Percentiles rank a stretch among this genome's conserved stretches.
These are phyloP conservation scores for Volutella citrinella DNA, from an alignment of 2,329 filamentous ascomycete species.

Conservation along the genomic window DNA sequence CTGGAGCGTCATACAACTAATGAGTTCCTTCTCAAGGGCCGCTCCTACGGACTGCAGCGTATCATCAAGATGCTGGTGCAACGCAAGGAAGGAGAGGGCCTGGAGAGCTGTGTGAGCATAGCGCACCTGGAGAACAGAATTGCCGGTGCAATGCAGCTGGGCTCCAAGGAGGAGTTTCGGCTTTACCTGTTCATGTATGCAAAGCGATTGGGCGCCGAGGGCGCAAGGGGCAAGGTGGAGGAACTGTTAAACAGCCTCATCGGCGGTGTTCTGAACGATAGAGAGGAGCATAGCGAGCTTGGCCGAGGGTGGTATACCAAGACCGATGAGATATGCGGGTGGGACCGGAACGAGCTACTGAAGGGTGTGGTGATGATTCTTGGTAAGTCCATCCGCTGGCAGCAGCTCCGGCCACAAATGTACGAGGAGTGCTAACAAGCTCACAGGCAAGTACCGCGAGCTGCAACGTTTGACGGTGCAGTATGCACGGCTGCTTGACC, in stretches of 20 bases:
- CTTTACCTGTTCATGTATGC: slow-evolving; percentile 98
- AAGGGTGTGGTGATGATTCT: slow-evolving; percentile 91
- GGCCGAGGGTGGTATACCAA: slow-evolving; percentile 62
- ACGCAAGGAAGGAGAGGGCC: slow-evolving; percentile 85
- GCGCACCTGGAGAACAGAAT: slow-evolving; percentile 94
- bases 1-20: slow-evolving; percentile 93
- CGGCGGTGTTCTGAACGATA: slow-evolving; percentile 66
- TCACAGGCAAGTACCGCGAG: slow-evolving; percentile 85
- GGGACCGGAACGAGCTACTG: slow-evolving; percentile 82
- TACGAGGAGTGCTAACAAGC: slow-evolving; percentile 28
- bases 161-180: slow-evolving; percentile 87
- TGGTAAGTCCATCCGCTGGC: slow-evolving; percentile 55
- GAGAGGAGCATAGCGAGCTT: slow-evolving; percentile 41
- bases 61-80: slow-evolving; percentile 87
- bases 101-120: slow-evolving; percentile 88
- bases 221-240: slow-evolving; percentile 82
- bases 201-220: slow-evolving; percentile 89
- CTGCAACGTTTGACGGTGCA: slow-evolving; percentile 92
- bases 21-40: slow-evolving; percentile 85
- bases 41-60: slow-evolving; percentile 86
- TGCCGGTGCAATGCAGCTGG: slow-evolving; percentile 80
- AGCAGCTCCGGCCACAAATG: background rate
- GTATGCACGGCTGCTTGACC: slow-evolving; percentile 79
- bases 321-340: slow-evolving; percentile 78
- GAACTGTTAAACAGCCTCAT: slow-evolving; percentile 82